Conservation (phyloP, 768 basidiomycete species). For the Calocybe gangraenosa region DNA sequence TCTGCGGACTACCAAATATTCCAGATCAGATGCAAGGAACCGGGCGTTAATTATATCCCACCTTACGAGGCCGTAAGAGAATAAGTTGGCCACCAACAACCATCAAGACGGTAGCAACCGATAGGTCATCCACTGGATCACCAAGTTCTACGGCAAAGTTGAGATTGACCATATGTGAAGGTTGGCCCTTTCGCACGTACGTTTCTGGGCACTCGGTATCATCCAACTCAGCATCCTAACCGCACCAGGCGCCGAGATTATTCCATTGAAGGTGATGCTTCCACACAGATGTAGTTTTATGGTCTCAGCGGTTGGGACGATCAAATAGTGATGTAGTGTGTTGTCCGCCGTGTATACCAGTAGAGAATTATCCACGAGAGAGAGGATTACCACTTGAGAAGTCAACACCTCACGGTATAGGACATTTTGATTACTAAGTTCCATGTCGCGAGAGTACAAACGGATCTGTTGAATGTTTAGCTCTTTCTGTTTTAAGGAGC, state of each 20-base stretch:
- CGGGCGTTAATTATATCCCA: constrained; percentile 18
- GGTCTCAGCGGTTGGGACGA: constrained; percentile 76
- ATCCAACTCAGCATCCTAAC: constrained; percentile 96
- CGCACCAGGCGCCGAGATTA: constrained; percentile 77
- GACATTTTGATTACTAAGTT: constrained; percentile 77
- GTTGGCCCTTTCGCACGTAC: constrained; percentile 40
- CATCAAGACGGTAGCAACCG: constrained; percentile 93
- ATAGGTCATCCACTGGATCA: constrained; percentile 88
- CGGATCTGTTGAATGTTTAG: constrained; percentile 57
- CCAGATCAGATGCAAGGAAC: not conserved
- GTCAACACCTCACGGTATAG: constrained; percentile 75
- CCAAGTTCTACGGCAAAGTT: constrained; percentile 66
- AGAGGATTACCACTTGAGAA: constrained; percentile 80
- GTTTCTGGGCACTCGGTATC: constrained; percentile 89
- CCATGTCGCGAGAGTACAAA: constrained; percentile 89
- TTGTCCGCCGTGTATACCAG: constrained; percentile 95
- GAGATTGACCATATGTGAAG: not conserved
- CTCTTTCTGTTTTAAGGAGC: not conserved
- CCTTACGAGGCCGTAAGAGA: constrained; percentile 85
- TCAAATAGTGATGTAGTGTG: constrained; percentile 87
- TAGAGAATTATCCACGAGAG: constrained; percentile 91
- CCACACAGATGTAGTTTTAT: constrained; percentile 90
- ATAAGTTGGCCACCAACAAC: constrained; percentile 91
- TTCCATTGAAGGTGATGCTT: constrained; percentile 90
- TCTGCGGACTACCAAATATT: constrained; percentile 54